Percentiles rank a stretch among this genome's conserved stretches.
These are phyloP conservation scores for Quercus agrifolia DNA, from an alignment of 306 rosid genomes.

Conservation along the genomic window DNA sequence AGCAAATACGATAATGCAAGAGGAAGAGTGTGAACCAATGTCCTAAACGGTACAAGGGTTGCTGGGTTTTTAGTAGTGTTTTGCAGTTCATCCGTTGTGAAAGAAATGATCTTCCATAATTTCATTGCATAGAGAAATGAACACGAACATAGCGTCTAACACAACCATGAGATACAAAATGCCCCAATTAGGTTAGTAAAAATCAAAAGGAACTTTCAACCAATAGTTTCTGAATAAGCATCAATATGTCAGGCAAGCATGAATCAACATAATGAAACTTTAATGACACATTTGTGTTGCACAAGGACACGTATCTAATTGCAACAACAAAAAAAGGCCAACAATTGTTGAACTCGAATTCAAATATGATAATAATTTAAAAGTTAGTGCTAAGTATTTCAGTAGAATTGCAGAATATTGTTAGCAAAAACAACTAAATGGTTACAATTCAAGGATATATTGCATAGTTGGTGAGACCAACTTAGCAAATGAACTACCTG, in stretches of 20 bases:
- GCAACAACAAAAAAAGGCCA: background rate
- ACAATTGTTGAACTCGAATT: background rate
- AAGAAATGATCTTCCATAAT: conserved; percentile 51
- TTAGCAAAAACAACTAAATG: conserved; percentile 3
- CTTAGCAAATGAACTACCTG: conserved; percentile 50
- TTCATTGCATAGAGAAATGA: conserved; percentile 52
- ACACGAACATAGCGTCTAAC: conserved; percentile 48
- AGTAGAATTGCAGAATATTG: background rate
- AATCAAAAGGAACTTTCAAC: background rate
- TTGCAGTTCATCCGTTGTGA: conserved; percentile 39
- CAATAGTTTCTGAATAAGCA: background rate
- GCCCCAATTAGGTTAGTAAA: background rate
- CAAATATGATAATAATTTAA: background rate
- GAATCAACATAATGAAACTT: background rate
- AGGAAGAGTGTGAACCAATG: conserved; percentile 53
- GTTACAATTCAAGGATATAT: background rate
- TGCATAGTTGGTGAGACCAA: background rate
- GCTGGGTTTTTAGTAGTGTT: conserved; percentile 37
- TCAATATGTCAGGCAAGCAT: background rate
- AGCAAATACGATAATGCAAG: conserved; percentile 59
- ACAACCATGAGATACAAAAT: conserved; percentile 17
- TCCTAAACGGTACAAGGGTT: conserved; percentile 39
- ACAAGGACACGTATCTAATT: background rate
- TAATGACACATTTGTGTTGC: background rate
- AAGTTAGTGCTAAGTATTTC: background rate